Base-by-base conservation (phyloP, 768 basidiomycete species). In the Psilocybe tampanensis region DNA sequence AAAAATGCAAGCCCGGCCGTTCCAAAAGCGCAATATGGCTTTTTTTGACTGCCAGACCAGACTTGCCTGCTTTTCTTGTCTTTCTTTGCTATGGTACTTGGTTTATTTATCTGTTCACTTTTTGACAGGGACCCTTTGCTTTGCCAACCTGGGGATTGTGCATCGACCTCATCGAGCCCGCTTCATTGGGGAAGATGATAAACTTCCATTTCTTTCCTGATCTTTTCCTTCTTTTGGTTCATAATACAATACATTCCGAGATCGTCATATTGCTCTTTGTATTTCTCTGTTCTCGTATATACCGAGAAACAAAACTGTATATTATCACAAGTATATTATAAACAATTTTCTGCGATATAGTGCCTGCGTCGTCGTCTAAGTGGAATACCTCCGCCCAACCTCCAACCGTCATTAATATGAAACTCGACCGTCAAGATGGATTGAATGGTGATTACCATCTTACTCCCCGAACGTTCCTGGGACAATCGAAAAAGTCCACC, bases 91-190 rank as follows among this genome's bases (percentile, higher is more conserved):
- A 51, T 68, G 68, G 66, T 70, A 70, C 64, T 72, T 72, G 75
- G 70, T 74, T 72, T 75, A 76, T 77, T 80, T 74, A 77, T 78
- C 68, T 60, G 61, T 74, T 72, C 66, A 61, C n/a, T 72, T 72
- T 70, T 75, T 68, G 61, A 73, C 71, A 73, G 73, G 73, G 66
- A 70, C 63, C 48, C 29, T 44, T 58, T 55, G 56, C 51, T 62
- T 61, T 52, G 32, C 59, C 54, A 44, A 49, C 54, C 58, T 61
- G 54, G 44, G 54, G 52, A 34, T 60, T 53, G 56, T 51, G 56
- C 42, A 33, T 51, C 29, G 41, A 55, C n/a, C 21, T 32, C 50
- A 43, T 50, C 42, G 24, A 55, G 53, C 60, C 49, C 42, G 39
- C 9, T 21, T 54, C 21, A 44, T 21, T 24, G 48, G 47, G 36